Percentiles rank a stretch among this genome's conserved stretches.
Evolutionary conservation across 306 rosid species (phyloP).

Genomic region (Begonia peltatifolia): DNA sequence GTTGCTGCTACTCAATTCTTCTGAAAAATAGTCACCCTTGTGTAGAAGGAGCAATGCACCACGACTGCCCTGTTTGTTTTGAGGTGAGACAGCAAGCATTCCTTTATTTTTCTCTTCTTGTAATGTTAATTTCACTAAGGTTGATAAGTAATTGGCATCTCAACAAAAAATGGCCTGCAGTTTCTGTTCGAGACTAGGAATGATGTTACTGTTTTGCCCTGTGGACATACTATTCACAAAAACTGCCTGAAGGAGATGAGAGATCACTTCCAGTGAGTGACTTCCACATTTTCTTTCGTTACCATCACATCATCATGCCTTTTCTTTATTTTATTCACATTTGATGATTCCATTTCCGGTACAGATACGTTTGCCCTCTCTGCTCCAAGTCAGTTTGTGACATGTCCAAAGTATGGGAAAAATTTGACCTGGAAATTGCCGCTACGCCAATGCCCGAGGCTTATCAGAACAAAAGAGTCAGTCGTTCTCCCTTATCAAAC

Average conservation of each 20-base stretch:
- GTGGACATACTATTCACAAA: conserved; percentile 78
- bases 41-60: conserved; percentile 94
- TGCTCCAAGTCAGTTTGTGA: conserved; percentile 83
- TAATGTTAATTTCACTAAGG: neutral
- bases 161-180: conserved; percentile 31
- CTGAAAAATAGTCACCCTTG: conserved; percentile 68
- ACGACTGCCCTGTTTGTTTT: conserved; percentile 81
- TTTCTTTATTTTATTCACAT: neutral
- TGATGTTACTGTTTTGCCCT: conserved; percentile 53
- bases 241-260: conserved; percentile 73
- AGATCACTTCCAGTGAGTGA: conserved; percentile 64
- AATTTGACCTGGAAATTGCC: conserved; percentile 68
- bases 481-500: too few relatives aligned
- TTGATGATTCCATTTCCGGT: neutral
- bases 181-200: conserved; percentile 52
- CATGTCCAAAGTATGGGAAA: conserved; percentile 90
- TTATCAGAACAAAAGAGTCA: conserved; percentile 46
- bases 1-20: conserved; percentile 63
- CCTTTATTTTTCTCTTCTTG: neutral
- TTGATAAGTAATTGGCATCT: conserved; percentile 7
- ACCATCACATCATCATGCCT: neutral
- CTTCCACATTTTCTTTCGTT: neutral
- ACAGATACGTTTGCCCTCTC: conserved; percentile 77
- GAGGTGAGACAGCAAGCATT: conserved; percentile 37
- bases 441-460: conserved; percentile 58